These are phyloP conservation scores for Geotrichum aggregatum DNA, from an alignment of 1,139 yeast genomes.

Conservation along the genomic window DNA sequence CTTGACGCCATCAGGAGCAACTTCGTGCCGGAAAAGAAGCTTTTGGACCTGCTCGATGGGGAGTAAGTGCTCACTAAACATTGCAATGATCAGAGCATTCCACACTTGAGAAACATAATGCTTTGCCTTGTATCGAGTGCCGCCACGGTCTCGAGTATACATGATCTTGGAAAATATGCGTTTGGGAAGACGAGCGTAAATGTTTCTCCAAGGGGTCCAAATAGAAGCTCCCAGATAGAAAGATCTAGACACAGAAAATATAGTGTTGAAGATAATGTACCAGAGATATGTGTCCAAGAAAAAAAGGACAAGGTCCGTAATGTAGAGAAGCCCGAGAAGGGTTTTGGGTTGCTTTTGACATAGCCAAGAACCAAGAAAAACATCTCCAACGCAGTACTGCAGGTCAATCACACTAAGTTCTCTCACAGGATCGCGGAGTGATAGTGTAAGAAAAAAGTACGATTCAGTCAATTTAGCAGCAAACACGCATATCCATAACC, in stretches of 20 bases:
- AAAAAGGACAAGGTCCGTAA: constrained; percentile 69
- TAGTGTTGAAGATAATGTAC: constrained; percentile 78
- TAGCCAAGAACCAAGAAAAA: constrained; percentile 46
- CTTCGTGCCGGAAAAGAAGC: constrained; percentile 50
- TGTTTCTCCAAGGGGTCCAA: constrained; percentile 82
- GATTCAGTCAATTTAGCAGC: constrained; percentile 74
- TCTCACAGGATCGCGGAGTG: constrained; percentile 73
- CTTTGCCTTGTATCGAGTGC: constrained; percentile 44
- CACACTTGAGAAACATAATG: constrained; percentile 64
- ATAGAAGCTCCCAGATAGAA: constrained; percentile 73
- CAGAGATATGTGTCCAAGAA: constrained; percentile 84
- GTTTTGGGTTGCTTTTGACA: constrained; percentile 61
- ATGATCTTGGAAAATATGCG: constrained; percentile 64
- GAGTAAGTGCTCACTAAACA: constrained; percentile 74
- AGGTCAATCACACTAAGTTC: constrained; percentile 58
- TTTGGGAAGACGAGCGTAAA: constrained; percentile 69
- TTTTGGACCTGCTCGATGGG: constrained; percentile 62
- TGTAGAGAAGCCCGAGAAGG: constrained; percentile 51
- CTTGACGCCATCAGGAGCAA: constrained; percentile 39
- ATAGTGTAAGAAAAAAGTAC: constrained; percentile 71
- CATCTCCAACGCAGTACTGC: constrained; percentile 61
- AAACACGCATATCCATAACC: constrained; percentile 67
- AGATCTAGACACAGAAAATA: constrained; percentile 66
- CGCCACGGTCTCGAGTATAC: constrained; percentile 46
- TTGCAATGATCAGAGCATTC: constrained; percentile 71